A percentile compares a stretch with the other conserved stretches of the same genome.
phyloP scores from a whole-genome alignment of 495 filamentous ascomycete genomes.

The Neohortaea acidophila region DNA sequence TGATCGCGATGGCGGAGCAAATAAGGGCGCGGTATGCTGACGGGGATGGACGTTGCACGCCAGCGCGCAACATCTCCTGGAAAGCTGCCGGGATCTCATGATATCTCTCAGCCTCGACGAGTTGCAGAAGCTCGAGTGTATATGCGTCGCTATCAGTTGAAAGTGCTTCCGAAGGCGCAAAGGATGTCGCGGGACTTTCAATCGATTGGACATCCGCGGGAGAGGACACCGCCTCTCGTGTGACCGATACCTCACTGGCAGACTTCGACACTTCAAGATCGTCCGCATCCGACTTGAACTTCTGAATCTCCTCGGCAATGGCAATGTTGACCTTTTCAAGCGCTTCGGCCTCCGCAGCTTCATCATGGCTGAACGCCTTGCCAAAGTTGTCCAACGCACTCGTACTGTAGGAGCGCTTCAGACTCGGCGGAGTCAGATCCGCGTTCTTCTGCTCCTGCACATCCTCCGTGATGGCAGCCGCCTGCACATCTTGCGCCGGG shows the following conservation, averaged over 20 bases:
- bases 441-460: conserved; percentile 36
- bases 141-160: conserved; percentile 44
- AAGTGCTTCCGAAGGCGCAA: conserved; percentile 8
- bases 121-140: conserved; percentile 56
- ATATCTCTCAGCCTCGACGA: conserved; percentile 52
- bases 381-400: conserved; percentile 43
- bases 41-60: conserved; percentile 55
- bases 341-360: conserved; percentile 34
- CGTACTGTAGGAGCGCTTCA: conserved; percentile 34
- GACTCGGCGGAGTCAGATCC: conserved; percentile 31
- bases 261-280: conserved; percentile 6
- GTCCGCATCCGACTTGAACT: conserved; percentile 21
- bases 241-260: conserved; percentile 1
- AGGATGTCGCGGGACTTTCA: conserved; percentile 18
- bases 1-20: conserved; percentile 61
- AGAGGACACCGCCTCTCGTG: neutral
- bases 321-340: conserved; percentile 47
- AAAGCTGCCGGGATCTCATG: conserved; percentile 81
- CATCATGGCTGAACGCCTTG: conserved; percentile 37
- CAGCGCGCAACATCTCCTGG: conserved; percentile 64
- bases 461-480: conserved; percentile 27
- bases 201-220: conserved; percentile 21
- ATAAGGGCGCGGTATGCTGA: conserved; percentile 82
- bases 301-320: conserved; percentile 43
- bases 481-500: conserved; percentile 28